phyloP scores from a whole-genome alignment of 2,329 filamentous ascomycete genomes.

The Colletotrichum sp. region DNA sequence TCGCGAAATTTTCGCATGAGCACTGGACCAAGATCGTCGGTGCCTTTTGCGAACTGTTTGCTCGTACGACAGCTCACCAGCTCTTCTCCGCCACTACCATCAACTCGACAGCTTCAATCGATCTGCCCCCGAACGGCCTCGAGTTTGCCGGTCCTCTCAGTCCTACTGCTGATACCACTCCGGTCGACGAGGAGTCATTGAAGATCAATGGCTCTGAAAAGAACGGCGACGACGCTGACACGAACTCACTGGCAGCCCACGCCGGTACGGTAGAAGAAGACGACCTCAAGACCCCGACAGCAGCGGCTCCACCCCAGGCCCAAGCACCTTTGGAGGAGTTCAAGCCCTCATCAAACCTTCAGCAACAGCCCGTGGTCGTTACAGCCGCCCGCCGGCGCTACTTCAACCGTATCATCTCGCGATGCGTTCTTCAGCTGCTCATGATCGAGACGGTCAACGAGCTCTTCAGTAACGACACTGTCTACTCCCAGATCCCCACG shows the following conservation, averaged over 20 bases:
- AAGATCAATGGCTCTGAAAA: constrained; percentile 63
- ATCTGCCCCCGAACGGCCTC: constrained; percentile 58
- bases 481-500: constrained; percentile 93
- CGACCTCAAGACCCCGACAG: constrained; percentile 34
- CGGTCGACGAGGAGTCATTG: constrained; percentile 60
- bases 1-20: constrained; percentile 83
- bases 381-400: constrained; percentile 92
- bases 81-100: constrained; percentile 84
- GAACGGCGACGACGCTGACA: constrained; percentile 35
- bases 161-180: constrained; percentile 40
- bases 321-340: constrained; percentile 80
- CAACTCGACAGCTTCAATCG: constrained; percentile 56
- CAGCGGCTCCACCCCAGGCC: constrained; percentile 30
- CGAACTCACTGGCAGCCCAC: constrained; percentile 35
- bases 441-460: constrained; percentile 99
- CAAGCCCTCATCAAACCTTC: constrained; percentile 74
- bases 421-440: constrained; percentile 93
- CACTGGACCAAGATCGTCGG: constrained; percentile 97
- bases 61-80: constrained; percentile 91
- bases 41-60: constrained; percentile 95
- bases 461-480: constrained; percentile 95
- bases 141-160: constrained; percentile 52
- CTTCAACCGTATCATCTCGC: constrained; percentile 99
- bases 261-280: constrained; percentile 37
- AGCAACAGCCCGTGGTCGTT: constrained; percentile 89